Percentiles rank a stretch among this genome's conserved stretches.
phyloP scores from a whole-genome alignment of 192 early-diverging fungal genomes.

The Coemansia sp. region DNA sequence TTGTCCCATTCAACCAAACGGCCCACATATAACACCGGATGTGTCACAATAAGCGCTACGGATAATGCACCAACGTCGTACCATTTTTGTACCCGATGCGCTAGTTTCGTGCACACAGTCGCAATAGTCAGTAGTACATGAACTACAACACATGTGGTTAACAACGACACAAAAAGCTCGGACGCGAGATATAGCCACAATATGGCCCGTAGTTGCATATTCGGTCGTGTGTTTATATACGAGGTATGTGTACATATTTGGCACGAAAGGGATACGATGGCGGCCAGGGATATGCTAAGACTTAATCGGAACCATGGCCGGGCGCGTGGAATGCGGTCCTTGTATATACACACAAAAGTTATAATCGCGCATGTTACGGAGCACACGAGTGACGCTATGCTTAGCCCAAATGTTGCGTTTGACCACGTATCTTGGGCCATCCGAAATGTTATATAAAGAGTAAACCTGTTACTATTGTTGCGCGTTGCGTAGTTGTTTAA shows the following conservation, averaged over 20 bases:
- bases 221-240: neutral
- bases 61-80: neutral
- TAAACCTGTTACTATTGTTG: no score
- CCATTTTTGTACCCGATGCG: neutral
- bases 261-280: neutral
- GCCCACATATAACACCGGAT: conserved; percentile 27
- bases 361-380: neutral
- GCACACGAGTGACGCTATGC: neutral
- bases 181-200: neutral
- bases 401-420: neutral
- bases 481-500: no score
- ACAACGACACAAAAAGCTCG: neutral
- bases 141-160: neutral
- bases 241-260: neutral
- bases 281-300: neutral
- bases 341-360: neutral
- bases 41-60: conserved; percentile 5
- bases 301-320: conserved; percentile 10
- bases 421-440: neutral
- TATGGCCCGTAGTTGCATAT: conserved; percentile 6
- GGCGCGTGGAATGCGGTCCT: conserved; percentile 7
- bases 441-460: no score
- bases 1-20: conserved; percentile 7
- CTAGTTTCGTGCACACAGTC: neutral
- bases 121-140: neutral